phyloP scores from a whole-genome alignment of 257 asterid genomes.

The Schizonepeta tenuifolia region DNA sequence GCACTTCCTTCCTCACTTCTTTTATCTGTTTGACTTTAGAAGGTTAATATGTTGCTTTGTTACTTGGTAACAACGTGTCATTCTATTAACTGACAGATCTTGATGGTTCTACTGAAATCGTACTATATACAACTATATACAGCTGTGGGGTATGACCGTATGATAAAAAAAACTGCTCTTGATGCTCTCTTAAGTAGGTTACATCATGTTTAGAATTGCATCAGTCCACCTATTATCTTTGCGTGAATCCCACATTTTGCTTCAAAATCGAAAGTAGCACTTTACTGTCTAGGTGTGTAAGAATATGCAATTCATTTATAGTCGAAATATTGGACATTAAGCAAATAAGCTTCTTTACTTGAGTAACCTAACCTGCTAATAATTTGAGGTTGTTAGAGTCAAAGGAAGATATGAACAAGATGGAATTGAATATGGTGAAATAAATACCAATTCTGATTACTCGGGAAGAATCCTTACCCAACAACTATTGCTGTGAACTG shows the following conservation, averaged over 20 bases:
- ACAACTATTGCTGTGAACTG: too few relatives aligned
- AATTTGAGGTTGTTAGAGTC: not conserved
- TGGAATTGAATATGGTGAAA: not conserved
- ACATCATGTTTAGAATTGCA: not conserved
- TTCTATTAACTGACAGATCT: too few relatives aligned
- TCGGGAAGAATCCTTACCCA: too few relatives aligned
- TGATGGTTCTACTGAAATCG: slow-evolving; percentile 28
- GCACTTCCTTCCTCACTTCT: not conserved
- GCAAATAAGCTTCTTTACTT: not conserved
- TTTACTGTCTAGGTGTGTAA: not conserved
- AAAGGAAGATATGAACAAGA: too few relatives aligned
- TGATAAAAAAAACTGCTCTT: not conserved
- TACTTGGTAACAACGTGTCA: not conserved
- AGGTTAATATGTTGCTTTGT: slow-evolving; percentile 15
- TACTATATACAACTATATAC: slow-evolving; percentile 26
- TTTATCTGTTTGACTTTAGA: slow-evolving; percentile 11
- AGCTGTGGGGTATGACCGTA: not conserved
- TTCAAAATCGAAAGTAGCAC: not conserved
- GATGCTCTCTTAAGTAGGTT: not conserved
- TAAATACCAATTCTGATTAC: not conserved
- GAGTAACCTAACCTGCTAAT: slow-evolving; percentile 16
- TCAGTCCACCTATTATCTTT: slow-evolving; percentile 10
- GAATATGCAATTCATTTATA: not conserved
- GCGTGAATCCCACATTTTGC: not conserved
- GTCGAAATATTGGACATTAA: not conserved